Evolutionary conservation across 495 filamentous ascomycete genomes (phyloP).

Genomic region (Hypomontagnella submonticulosa): DNA sequence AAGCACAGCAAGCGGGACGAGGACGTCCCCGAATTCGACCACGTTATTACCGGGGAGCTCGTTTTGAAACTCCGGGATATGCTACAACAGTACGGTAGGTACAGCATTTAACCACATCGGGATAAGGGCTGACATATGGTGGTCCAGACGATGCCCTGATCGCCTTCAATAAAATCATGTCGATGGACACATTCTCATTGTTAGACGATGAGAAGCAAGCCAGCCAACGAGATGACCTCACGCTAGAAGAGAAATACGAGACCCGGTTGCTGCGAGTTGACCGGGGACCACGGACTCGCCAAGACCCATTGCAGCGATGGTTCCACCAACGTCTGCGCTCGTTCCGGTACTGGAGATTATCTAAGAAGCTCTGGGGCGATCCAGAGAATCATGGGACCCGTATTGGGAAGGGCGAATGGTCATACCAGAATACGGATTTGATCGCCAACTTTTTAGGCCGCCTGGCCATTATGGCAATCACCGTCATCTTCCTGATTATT

Average conservation of each 20-base stretch:
- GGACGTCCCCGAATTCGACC: constrained; percentile 1
- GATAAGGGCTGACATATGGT: neutral
- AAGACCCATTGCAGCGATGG: constrained; percentile 17
- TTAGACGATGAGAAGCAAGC: constrained; percentile 12
- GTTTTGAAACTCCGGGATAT: constrained; percentile 7
- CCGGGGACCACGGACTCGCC: constrained; percentile 1
- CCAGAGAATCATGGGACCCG: neutral
- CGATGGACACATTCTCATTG: constrained; percentile 26
- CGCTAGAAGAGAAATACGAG: constrained; percentile 9
- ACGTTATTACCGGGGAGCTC: constrained; percentile 2
- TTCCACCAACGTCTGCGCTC: neutral
- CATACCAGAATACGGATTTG: constrained; percentile 10
- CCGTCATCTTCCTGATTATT: constrained; percentile 4
- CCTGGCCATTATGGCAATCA: constrained; percentile 1
- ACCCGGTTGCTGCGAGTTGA: constrained; percentile 14
- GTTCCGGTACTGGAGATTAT: constrained; percentile 11
- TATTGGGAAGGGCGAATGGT: neutral
- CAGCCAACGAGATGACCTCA: constrained; percentile 13
- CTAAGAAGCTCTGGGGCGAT: neutral
- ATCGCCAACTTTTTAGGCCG: constrained; percentile 3
- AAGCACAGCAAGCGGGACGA: constrained; percentile 4
- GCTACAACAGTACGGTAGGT: constrained; percentile 14
- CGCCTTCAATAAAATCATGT: constrained; percentile 24
- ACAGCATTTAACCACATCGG: neutral
- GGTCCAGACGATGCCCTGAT: constrained; percentile 9